These are phyloP conservation scores for Chlamydomonas sp. DNA, from an alignment of 139 green algal genomes.

Conservation along the genomic window DNA sequence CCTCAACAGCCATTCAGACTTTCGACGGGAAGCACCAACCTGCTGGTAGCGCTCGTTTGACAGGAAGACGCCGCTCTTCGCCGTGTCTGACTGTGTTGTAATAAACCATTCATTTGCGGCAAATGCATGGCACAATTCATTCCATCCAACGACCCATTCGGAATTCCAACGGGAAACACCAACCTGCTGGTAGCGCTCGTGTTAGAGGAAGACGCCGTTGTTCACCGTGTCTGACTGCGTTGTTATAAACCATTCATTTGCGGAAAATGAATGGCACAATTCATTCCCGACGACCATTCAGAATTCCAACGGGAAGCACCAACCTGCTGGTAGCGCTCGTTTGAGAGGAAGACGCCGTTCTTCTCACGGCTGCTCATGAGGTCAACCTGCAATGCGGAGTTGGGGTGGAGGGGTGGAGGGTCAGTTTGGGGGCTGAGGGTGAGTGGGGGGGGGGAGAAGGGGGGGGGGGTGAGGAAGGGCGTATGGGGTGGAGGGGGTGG, in stretches of 20 bases:
- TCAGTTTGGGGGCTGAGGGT: not conserved
- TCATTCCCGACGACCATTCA: not conserved
- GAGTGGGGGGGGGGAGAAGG: not conserved
- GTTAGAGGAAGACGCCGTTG: slow-evolving; percentile 79
- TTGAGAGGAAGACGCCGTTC: slow-evolving; percentile 80
- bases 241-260: no score
- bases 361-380: slow-evolving; percentile 79
- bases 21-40: slow-evolving; percentile 17
- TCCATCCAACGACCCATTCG: not conserved
- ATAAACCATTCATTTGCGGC: no score
- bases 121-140: no score
- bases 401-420: not conserved
- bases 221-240: no score
- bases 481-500: not conserved
- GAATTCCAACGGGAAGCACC: not conserved
- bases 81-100: no score
- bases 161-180: not conserved
- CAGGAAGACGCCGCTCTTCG: slow-evolving; percentile 91
- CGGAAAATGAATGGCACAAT: no score
- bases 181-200: slow-evolving; percentile 47
- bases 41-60: slow-evolving; percentile 47
- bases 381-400: slow-evolving; percentile 36
- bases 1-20: not conserved
- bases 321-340: slow-evolving; percentile 47
- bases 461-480: not conserved